Base-by-base conservation (phyloP, 2,329 filamentous ascomycete genomes). In the Diaporthe sp. region DNA sequence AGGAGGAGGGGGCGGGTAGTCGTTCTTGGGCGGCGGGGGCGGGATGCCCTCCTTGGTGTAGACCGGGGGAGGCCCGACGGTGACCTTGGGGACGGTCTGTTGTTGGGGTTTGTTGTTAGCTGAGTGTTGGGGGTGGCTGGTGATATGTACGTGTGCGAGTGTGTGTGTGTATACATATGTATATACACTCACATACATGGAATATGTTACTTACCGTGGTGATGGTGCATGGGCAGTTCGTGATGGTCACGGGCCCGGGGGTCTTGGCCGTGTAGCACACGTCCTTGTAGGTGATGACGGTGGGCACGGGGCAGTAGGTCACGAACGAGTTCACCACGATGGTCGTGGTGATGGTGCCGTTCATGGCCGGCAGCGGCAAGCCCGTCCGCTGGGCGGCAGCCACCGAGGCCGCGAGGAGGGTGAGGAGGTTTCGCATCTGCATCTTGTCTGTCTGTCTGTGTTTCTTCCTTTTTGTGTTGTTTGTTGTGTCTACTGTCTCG, bases 211-310 rank as follows among this genome's bases (percentile, higher is more conserved):
- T 60, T 76, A 79, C 78, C n/a, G 78, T 75, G 3, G 77, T 80
- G 55, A 84, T 77, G 60, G 88, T 89, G 85, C 88, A 90, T 75
- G 88, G 87, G 83, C 88, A 90, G 81, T 90, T 84, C 51, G 85
- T 86, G 74, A 92, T 87, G 80, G 88, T 91, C 78, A 91, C 83
- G 73, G 88, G 88, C 49, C 71, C 71, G 34, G 71, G 47, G 13
- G 81, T 87, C 85, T 87, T 88, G 79, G 91, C 86, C 65, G 88
- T 87, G 85, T 89, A 92, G 67, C 85, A 85, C 82, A 87, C 86
- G 80, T 83, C 83, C 80, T 87, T 87, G 82, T 88, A 84, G 78
- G 85, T 88, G 78, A 91, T 79, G 78, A 85, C 86, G 47, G 90
- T 90, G 51, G 90, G 86, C 82, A 86, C 80, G 8, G 84, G 81